These are phyloP conservation scores for Boletus huronensis DNA, from an alignment of 768 basidiomycete species.

Conservation along the genomic window DNA sequence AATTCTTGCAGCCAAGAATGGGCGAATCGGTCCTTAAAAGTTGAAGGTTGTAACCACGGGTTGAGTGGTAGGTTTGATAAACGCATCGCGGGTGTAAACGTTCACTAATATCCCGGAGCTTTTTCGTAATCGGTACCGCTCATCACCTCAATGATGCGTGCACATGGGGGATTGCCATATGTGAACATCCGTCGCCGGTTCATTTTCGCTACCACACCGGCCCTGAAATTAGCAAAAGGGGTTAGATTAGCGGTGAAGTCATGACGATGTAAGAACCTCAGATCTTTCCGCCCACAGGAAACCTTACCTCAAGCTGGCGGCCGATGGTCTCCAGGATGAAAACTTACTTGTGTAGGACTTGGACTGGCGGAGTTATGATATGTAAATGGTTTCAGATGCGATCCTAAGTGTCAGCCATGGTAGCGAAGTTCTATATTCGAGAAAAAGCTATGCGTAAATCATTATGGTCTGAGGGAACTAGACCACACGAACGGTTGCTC, in stretches of 20 bases:
- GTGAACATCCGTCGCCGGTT: background rate
- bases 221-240: slow-evolving; percentile 1
- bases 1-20: slow-evolving; percentile 4
- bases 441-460: background rate
- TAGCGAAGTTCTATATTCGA: background rate
- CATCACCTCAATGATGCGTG: background rate
- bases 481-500: background rate
- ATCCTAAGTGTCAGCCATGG: background rate
- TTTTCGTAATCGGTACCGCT: slow-evolving; percentile 9
- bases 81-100: slow-evolving; percentile 10
- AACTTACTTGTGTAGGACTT: background rate
- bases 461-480: background rate
- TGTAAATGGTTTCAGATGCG: background rate
- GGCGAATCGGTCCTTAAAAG: background rate
- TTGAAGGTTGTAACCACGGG: background rate
- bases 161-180: slow-evolving; percentile 6
- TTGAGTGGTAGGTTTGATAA: background rate
- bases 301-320: background rate
- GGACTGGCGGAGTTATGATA: background rate
- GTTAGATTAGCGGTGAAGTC: background rate
- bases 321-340: background rate
- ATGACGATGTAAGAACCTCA: background rate
- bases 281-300: background rate
- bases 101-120: background rate
- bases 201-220: background rate